These are phyloP conservation scores for Ceratobasidium sp. DNA, from an alignment of 1,284 basidiomycete genomes.

Conservation along the genomic window DNA sequence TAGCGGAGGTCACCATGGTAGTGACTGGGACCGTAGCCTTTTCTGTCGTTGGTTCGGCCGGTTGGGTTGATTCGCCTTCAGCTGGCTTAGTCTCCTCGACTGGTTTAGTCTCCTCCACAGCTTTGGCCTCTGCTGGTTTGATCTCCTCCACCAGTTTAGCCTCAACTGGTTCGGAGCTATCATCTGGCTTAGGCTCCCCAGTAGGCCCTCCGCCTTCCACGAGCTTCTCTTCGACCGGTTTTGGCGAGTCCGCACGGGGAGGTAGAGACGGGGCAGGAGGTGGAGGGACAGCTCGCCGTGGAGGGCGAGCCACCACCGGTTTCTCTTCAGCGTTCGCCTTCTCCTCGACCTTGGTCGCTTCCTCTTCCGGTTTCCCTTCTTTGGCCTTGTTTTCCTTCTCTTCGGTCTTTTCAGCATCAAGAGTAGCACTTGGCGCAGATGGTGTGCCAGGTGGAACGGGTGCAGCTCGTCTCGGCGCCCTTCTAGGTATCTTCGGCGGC, in stretches of 20 bases:
- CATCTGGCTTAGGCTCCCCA: neutral
- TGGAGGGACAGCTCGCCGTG: conserved; percentile 31
- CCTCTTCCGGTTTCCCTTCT: conserved; percentile 33
- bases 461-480: conserved; percentile 51
- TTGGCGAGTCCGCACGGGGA: conserved; percentile 1
- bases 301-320: conserved; percentile 34
- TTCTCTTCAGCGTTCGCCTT: neutral
- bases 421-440: conserved; percentile 6
- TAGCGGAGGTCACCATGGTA: conserved; percentile 48
- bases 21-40: conserved; percentile 52
- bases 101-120: conserved; percentile 22
- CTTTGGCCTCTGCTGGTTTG: conserved; percentile 6
- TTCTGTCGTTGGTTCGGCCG: conserved; percentile 33
- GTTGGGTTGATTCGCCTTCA: neutral
- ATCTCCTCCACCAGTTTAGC: neutral
- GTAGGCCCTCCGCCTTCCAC: conserved; percentile 45
- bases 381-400: conserved; percentile 41
- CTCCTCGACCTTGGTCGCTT: neutral
- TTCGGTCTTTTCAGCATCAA: conserved; percentile 25
- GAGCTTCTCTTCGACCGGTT: conserved; percentile 4
- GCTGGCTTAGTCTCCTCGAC: conserved; percentile 12
- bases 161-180: neutral
- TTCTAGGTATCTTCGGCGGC: conserved; percentile 35
- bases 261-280: conserved; percentile 24
- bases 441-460: conserved; percentile 53